Evolutionary conservation across 2,329 filamentous ascomycete genomes (phyloP).

Genomic region (Aspergillus terreus): DNA sequence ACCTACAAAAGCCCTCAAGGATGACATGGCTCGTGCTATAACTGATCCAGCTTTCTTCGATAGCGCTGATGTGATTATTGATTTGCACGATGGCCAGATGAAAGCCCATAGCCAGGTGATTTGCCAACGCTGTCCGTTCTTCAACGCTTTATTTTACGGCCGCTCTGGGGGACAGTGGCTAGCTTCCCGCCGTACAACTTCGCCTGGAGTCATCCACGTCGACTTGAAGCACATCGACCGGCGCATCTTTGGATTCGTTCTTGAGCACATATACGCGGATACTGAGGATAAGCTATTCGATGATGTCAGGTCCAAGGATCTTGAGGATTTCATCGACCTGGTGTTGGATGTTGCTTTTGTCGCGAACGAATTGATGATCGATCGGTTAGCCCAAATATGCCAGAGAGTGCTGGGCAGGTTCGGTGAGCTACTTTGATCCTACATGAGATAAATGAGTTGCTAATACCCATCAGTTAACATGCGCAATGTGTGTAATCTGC

Average conservation of each 20-base stretch:
- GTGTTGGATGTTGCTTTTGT: conserved; percentile 85
- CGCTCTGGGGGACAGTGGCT: conserved; percentile 84
- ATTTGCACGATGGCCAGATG: conserved; percentile 68
- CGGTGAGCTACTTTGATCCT: conserved; percentile 43
- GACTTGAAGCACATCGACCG: conserved; percentile 78
- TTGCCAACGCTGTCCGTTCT: conserved; percentile 86
- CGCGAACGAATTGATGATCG: conserved; percentile 93
- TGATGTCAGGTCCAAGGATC: conserved; percentile 62
- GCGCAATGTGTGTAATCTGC: conserved; percentile 77
- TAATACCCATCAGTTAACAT: conserved; percentile 58
- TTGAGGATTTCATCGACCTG: conserved; percentile 85
- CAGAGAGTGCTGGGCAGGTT: conserved; percentile 79
- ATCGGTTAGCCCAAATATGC: conserved; percentile 83
- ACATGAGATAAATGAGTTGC: conserved; percentile 7
- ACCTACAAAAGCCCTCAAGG: conserved; percentile 60
- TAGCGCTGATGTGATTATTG: conserved; percentile 73
- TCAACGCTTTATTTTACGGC: conserved; percentile 84
- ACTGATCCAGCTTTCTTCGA: conserved; percentile 68
- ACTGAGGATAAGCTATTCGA: conserved; percentile 78
- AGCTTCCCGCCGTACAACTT: conserved; percentile 56
- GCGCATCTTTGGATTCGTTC: conserved; percentile 71
- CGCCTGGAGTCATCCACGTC: conserved; percentile 58
- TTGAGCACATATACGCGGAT: conserved; percentile 81
- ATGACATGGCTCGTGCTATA: conserved; percentile 68
- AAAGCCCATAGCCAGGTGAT: conserved; percentile 73